Base-by-base conservation (phyloP, 2,329 filamentous ascomycete genomes). In the Hypoxylon sp. region DNA sequence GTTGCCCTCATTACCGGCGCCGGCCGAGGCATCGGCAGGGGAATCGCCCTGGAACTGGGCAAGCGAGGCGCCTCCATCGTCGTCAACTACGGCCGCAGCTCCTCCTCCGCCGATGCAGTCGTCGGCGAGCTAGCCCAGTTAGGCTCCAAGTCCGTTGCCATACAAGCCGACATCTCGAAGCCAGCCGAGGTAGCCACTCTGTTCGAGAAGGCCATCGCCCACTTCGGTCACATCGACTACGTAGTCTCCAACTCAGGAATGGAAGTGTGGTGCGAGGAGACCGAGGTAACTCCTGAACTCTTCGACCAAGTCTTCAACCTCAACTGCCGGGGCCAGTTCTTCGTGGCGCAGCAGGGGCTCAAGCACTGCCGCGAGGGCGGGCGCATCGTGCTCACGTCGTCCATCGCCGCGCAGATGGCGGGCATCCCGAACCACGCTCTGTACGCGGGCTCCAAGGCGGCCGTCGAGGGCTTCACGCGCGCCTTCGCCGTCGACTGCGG, bases 261-360 rank as follows among this genome's bases (percentile, higher is more conserved):
- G 76, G 90, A 92, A 82, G 86, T 86, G 63, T 92, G 90, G 88
- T 90, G 90, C 77, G 86, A 89, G 79, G 89, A 90, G 73, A 87
- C 90, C 76, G 89, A 92, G 71, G 89, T 92, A 37, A 87, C 88
- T 3, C 87, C 89, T 77, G 90, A 91, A 81, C 90, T 91, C 73
- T 92, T 88, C 81, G 90, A 92, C 80, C 85, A 89, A 73, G 89
- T 92, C 72, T 92, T 92, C 83, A 88, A 88, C 82, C 84, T 92
- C 75, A 92, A 92, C 82, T 85, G 88, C 67, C 85, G 89, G 44
- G 90, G 89, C 51, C 90, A 93, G 81, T 93, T 93, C 84, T 93
- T 94, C 79, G 91, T 94, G 58, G 91, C 91, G 19, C 90, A 93
- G 81, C 89, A 92, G 64, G 92, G 88, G 5, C 91, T 91, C 80